phyloP scores from a whole-genome alignment of 345 rosid genomes.

The Gossypium ekmanianum region DNA sequence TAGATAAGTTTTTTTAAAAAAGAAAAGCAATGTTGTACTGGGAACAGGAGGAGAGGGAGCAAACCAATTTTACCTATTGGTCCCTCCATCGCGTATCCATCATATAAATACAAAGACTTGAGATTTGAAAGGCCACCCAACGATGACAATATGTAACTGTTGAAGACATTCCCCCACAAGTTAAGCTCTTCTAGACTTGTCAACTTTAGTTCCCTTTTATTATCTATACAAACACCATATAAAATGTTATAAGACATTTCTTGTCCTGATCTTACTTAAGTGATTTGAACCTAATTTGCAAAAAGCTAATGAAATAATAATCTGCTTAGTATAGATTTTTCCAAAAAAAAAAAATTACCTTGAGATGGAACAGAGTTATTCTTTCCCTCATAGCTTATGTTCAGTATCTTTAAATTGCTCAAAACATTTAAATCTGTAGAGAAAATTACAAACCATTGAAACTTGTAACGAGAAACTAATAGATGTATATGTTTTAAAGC shows the following conservation, averaged over 20 bases:
- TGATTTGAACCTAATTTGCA: background rate
- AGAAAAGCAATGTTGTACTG: too few relatives aligned
- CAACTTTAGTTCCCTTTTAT: background rate
- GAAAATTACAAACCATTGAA: background rate
- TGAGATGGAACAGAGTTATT: background rate
- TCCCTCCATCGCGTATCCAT: background rate
- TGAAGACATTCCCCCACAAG: background rate
- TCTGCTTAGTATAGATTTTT: background rate
- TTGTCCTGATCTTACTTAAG: too few relatives aligned
- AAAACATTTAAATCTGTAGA: background rate
- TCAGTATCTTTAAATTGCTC: background rate
- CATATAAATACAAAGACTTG: background rate
- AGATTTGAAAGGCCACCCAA: slow-evolving; percentile 10
- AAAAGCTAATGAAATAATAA: too few relatives aligned
- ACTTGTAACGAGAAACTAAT: background rate
- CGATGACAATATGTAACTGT: background rate
- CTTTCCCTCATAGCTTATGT: background rate
- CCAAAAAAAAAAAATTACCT: background rate
- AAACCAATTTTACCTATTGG: background rate
- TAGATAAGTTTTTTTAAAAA: too few relatives aligned
- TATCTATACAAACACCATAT: background rate
- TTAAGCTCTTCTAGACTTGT: background rate
- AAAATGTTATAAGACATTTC: too few relatives aligned
- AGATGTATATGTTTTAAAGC: background rate
- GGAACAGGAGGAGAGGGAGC: background rate